Evolutionary conservation across 169 alveolate species (phyloP).

Genomic region (Theileria annulata): DNA sequence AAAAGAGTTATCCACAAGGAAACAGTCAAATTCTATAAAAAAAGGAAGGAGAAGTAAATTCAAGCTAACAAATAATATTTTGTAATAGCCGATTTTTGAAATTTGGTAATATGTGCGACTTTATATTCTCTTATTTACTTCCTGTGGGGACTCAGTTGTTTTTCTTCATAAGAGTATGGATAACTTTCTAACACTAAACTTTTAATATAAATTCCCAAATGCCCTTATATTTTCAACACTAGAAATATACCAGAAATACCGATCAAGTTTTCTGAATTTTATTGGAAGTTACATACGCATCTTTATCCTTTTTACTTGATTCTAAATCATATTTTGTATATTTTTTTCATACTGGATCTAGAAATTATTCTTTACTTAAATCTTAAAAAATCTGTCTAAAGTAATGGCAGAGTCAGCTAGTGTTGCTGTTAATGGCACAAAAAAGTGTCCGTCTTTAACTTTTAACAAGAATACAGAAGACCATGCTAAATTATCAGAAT

Average conservation of each 20-base stretch:
- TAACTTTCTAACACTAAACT: not conserved
- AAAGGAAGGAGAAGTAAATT: slow-evolving; percentile 21
- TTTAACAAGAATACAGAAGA: slow-evolving; percentile 56
- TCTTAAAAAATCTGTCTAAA: not conserved
- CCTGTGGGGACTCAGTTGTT: slow-evolving; percentile 19
- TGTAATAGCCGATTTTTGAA: not conserved
- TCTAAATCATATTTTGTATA: not conserved
- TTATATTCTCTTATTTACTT: not conserved
- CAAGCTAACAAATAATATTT: not conserved
- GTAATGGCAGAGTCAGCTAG: slow-evolving; percentile 35
- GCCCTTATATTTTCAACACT: not conserved
- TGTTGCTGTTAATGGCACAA: slow-evolving; percentile 22
- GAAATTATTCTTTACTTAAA: not conserved
- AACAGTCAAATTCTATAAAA: slow-evolving; percentile 48
- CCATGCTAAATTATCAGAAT: slow-evolving; percentile 26
- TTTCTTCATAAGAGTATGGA: not conserved
- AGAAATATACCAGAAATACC: not conserved
- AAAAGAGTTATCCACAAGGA: slow-evolving; percentile 25
- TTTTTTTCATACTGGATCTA: not conserved
- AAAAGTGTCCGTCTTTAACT: slow-evolving; percentile 35
- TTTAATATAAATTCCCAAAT: not conserved
- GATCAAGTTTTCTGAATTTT: not conserved
- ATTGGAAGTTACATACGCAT: not conserved
- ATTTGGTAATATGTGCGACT: not conserved
- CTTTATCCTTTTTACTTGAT: not conserved